These are phyloP conservation scores for Dothistroma septosporum DNA, from an alignment of 2,329 filamentous ascomycete genomes.

Conservation along the genomic window DNA sequence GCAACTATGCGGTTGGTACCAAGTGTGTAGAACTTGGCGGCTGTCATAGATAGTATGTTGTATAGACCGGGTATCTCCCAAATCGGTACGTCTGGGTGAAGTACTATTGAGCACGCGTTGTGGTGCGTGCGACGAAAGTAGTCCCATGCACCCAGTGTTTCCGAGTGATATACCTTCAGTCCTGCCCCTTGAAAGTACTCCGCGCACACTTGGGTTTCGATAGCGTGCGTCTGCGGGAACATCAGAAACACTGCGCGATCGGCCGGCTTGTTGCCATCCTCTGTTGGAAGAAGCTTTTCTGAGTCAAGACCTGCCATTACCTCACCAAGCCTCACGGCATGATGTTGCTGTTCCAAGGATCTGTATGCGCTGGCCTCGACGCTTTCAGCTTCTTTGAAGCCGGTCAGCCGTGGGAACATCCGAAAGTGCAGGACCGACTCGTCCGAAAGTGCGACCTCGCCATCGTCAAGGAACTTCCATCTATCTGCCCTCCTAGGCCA, in stretches of 20 bases:
- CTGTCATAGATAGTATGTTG: constrained; percentile 29
- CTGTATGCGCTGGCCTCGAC: neutral
- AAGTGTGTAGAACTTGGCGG: constrained; percentile 33
- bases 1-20: constrained; percentile 27
- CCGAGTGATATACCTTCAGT: constrained; percentile 27
- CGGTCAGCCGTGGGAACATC: constrained; percentile 11
- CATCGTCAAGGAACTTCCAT: constrained; percentile 27
- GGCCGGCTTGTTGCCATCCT: constrained; percentile 3
- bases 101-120: constrained; percentile 24
- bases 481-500: constrained; percentile 26
- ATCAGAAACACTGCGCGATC: constrained; percentile 26
- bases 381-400: neutral
- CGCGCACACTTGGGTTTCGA: constrained; percentile 23
- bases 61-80: constrained; percentile 34
- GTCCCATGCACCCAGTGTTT: constrained; percentile 25
- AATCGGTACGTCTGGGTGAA: constrained; percentile 33
- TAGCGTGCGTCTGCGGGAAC: constrained; percentile 20
- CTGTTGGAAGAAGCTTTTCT: constrained; percentile 3
- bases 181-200: constrained; percentile 17
- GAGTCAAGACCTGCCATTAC: constrained; percentile 11
- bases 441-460: neutral
- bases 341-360: neutral
- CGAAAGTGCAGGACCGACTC: constrained; percentile 14
- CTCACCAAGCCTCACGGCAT: constrained; percentile 5
- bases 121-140: constrained; percentile 21